phyloP scores from a whole-genome alignment of 2,329 filamentous ascomycete genomes.

The Pseudogymnoascus sp. region DNA sequence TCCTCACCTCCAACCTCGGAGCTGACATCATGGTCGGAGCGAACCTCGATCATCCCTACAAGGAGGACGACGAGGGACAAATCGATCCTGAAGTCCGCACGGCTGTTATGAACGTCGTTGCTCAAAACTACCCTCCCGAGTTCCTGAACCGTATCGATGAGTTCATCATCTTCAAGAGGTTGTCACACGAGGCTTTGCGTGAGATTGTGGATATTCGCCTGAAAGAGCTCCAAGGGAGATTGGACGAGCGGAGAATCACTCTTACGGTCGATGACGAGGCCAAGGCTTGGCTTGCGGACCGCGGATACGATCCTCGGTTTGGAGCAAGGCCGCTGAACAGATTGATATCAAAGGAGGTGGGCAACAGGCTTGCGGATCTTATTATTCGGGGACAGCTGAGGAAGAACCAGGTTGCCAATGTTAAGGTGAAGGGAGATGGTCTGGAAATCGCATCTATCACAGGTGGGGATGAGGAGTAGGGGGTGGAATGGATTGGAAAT shows the following conservation, averaged over 20 bases:
- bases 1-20: conserved; percentile 90
- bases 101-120: conserved; percentile 83
- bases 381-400: conserved; percentile 82
- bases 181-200: conserved; percentile 68
- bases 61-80: conserved; percentile 55
- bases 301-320: conserved; percentile 85
- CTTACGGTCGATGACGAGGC: conserved; percentile 65
- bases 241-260: conserved; percentile 78
- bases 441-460: background rate
- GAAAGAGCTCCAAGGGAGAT: conserved; percentile 70
- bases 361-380: conserved; percentile 80
- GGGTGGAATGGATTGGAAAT: background rate
- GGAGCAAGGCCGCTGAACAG: conserved; percentile 87
- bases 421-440: conserved; percentile 31
- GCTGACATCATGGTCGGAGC: conserved; percentile 82
- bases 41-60: conserved; percentile 57
- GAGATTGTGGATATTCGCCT: conserved; percentile 94
- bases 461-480: background rate
- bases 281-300: conserved; percentile 79
- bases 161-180: conserved; percentile 90
- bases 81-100: conserved; percentile 67
- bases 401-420: conserved; percentile 64
- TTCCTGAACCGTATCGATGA: conserved; percentile 96
- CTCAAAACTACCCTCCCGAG: conserved; percentile 70
- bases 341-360: conserved; percentile 82